Evolutionary conservation across 2,329 filamentous ascomycete genomes (phyloP).

Genomic region (Lasiodiplodia hormozganensis): DNA sequence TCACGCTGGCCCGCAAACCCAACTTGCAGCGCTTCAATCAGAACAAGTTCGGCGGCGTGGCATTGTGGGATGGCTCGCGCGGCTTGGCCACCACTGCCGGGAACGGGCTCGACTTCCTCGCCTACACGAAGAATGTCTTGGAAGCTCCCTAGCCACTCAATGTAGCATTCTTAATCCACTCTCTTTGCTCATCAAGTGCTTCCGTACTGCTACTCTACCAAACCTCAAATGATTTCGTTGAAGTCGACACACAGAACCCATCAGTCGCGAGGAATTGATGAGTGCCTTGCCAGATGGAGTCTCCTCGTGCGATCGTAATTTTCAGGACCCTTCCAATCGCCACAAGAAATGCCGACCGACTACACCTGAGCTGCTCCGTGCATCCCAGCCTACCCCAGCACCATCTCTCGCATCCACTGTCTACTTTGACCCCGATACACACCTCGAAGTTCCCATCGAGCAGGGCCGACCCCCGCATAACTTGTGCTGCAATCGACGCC

Average conservation of each 20-base stretch:
- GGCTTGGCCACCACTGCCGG: constrained; percentile 18
- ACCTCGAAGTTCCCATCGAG: neutral
- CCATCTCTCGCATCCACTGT: constrained; percentile 10
- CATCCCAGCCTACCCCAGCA: constrained; percentile 1
- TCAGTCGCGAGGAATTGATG: constrained; percentile 7
- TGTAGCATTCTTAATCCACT: constrained; percentile 20
- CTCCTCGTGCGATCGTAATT: neutral
- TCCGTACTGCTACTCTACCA: neutral
- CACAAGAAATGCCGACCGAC: neutral
- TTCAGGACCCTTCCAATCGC: neutral
- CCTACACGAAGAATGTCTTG: constrained; percentile 28
- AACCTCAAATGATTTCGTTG: neutral
- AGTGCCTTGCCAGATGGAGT: constrained; percentile 9
- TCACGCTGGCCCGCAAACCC: neutral
- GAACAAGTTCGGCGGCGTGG: constrained; percentile 25
- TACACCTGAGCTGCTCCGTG: neutral
- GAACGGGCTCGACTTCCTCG: constrained; percentile 20
- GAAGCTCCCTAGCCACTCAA: neutral
- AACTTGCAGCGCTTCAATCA: constrained; percentile 20
- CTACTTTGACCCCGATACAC: constrained; percentile 5
- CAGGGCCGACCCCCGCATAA: neutral
- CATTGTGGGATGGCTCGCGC: constrained; percentile 24
- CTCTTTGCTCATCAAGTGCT: neutral
- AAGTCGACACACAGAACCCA: neutral
- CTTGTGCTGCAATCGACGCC: no score